Evolutionary conservation across 805 yeast genomes (phyloP), one percentile per base, ranked within the genome.

Genomic region (Kodamaea neixiangensis): DNA sequence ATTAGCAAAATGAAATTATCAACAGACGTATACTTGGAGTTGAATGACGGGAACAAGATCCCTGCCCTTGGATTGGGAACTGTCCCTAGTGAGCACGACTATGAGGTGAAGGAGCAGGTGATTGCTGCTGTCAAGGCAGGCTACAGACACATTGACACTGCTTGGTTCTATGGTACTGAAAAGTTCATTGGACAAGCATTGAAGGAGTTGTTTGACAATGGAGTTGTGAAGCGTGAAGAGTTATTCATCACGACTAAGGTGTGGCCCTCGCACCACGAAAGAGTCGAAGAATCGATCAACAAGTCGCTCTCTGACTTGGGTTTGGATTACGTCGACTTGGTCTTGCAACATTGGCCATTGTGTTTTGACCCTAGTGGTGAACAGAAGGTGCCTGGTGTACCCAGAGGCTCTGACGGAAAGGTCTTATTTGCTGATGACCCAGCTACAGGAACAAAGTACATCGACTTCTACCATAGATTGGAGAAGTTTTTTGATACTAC

Each of bases 51-150:
- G 15, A 65, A 69, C 42, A 62, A 59, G 29, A 80, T 87, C 50
- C 93, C 93, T 3, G 85, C 85, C 2, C 62, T 86, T 37, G 92
- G 89, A 0, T 72, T 87, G 34, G 94, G 94, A 10, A 71, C 74
- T 14, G 69, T 68, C 2, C 65, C 71, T 5, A 59, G 71, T 4
- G 62, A 60, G 7, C 68, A 65, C 45, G 65, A 63, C n/a, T 54
- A 54, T 4, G 72, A 62, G 17, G 68, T 68, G 6, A 67, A 63
- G 48, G 56, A 66, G 19, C 73, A 69, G 55, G 73, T 71, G 3
- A 58, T 64, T 13, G 61, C 73, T 14, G 75, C 75, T 1, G 63
- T 71, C 29, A 74, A 71, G 50, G 77, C 79, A 0, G 79, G 79
- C 0, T 77, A 76, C 51, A 69, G 79, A 17, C 81, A 74, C 53